Evolutionary conservation across 306 rosid species (phyloP), one percentile per base, ranked within the genome.

Genomic region (Castanea crenata): DNA sequence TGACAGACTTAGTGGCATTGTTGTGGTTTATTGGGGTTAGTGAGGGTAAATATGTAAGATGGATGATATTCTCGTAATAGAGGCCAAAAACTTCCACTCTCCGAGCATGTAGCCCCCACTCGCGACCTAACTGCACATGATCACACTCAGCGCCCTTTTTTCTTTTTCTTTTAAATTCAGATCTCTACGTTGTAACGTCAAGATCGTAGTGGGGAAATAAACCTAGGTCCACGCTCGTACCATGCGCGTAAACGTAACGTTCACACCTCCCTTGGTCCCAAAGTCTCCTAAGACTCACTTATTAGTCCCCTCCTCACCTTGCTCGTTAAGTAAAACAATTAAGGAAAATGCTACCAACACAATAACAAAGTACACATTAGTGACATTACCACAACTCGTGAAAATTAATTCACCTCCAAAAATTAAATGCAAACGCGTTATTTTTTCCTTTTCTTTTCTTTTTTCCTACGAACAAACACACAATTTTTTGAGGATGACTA

Each of bases 161-260:
- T 74, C 55, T 52, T 83, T 55, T 59, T 71, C 44, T 69, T 52
- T 31, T 13, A 25, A 58, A 5, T 11, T 7, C 7, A 72, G 51
- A 29, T 19, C 79, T 18, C 71, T 29, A 54, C 74, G 31, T 56
- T 2, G 31, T 18, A 73, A 81, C 82, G 84, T 85, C 86, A 82
- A 34, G 44, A 35, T 23, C 49, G 86, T 86, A 80, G 63, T 19
- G 73, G 56, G 10, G 41, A 80, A 55, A 69, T 15, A 77, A 55
- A 51, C 67, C 15, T 0, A 73, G 84, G 21, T 82, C 88, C 89
- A 89, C 84, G 83, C 90, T 77, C 87, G 78, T 68, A 74, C 55
- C 0, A 6, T 6, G 91, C 91, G 89, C 97, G 98, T 93, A 54
- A 64, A 38, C 68, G 82, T 83, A 84, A 91, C 97, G 87, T 77